Base-by-base conservation (phyloP, 2,329 filamentous ascomycete genomes). In the Ceratocystis smalleyi region DNA sequence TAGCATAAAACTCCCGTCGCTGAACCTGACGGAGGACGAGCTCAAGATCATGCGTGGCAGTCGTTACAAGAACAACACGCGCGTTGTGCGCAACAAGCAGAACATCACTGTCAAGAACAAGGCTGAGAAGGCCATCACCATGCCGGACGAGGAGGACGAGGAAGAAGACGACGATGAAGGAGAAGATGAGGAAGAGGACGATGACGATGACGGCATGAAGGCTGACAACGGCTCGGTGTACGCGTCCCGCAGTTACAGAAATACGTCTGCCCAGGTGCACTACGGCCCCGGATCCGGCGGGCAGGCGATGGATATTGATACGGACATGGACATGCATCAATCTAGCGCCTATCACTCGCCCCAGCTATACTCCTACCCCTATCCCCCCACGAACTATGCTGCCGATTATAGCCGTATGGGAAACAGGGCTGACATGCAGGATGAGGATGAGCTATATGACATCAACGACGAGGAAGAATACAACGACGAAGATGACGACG, bases 11-110 rank as follows among this genome's bases (percentile, higher is more conserved):
- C 70, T 76, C 55, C 75, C 75, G 1, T 73, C 75, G 66, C 69
- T 75, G 66, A 70, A 74, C 65, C 71, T 75, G 65, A 77, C 72
- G 43, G 70, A 71, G 2, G 73, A 71, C 64, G 76, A 75, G 69
- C 71, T 69, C 66, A 71, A 70, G 62, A 69, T 71, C 65, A 68
- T 75, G 10, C 68, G 73, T 17, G 73, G 73, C n/a, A 69, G 69
- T 62, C 71, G 72, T 62, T 71, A 71, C 67, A 64, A 65, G 22
- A 62, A 64, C n/a, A 65, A 63, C 12, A 64, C 62, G 12, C 66
- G 64, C 10, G 71, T 71, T 63, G 66, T 64, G 65, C 69, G 45
- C 67, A 69, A 69, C 47, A 70, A 68, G 65, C 67, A 68, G 32
- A 68, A 67, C 59, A 65, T 67, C 8, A 67, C 68, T 1, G 67